These are phyloP conservation scores for Arxiozyma heterogenica DNA, from an alignment of 1,139 yeast genomes.

Conservation along the genomic window DNA sequence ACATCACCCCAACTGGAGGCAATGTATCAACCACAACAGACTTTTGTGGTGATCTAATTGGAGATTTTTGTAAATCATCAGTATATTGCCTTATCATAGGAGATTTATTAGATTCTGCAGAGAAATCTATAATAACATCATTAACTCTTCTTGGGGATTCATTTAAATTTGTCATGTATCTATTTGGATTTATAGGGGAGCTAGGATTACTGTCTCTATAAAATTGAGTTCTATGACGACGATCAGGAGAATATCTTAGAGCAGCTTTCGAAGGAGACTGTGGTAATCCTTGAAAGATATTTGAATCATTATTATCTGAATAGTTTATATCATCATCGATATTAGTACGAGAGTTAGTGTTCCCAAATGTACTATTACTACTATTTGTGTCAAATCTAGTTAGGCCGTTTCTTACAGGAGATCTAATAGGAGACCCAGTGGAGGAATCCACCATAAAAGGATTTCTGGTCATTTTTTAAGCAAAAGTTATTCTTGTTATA, in stretches of 20 bases:
- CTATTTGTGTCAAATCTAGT: constrained; percentile 24
- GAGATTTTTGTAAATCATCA: constrained; percentile 58
- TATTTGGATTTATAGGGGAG: constrained; percentile 26
- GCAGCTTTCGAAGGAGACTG: constrained; percentile 41
- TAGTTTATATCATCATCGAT: constrained; percentile 8
- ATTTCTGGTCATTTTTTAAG: constrained; percentile 22
- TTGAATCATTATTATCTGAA: constrained; percentile 16
- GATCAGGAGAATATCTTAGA: constrained; percentile 31
- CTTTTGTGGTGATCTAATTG: constrained; percentile 46
- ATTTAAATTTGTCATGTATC: constrained; percentile 43
- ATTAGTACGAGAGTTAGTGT: constrained; percentile 4
- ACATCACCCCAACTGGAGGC: constrained; percentile 30
- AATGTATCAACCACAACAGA: constrained; percentile 35
- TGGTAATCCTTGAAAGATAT: constrained; percentile 28
- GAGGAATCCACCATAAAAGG: constrained; percentile 29
- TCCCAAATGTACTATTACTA: constrained; percentile 8
- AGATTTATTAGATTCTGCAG: constrained; percentile 4
- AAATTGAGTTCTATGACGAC: constrained; percentile 26
- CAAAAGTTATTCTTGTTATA: neutral
- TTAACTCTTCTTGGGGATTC: constrained; percentile 45
- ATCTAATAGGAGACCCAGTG: constrained; percentile 22
- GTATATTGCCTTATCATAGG: constrained; percentile 28
- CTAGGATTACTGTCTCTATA: constrained; percentile 26
- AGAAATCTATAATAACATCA: constrained; percentile 10
- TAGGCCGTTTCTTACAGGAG: constrained; percentile 19